These are phyloP conservation scores for Podospora pseudoanserina DNA, from an alignment of 495 filamentous ascomycete genomes.

Conservation along the genomic window DNA sequence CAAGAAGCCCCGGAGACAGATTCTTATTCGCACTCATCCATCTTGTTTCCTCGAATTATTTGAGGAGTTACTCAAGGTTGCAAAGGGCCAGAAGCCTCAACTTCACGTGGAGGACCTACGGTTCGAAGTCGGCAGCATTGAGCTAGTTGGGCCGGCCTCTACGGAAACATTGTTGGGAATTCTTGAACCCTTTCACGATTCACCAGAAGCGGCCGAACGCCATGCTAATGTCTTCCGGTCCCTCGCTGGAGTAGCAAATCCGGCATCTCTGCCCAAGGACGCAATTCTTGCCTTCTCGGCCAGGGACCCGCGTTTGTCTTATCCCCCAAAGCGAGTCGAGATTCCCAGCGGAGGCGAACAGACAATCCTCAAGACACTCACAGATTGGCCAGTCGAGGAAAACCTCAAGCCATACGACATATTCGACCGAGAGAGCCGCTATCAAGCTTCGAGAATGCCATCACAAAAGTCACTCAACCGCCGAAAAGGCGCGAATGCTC, in stretches of 20 bases:
- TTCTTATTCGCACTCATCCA: constrained; percentile 79
- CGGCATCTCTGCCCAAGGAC: constrained; percentile 68
- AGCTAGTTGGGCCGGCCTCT: constrained; percentile 77
- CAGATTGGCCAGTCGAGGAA: constrained; percentile 67
- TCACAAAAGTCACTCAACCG: constrained; percentile 84
- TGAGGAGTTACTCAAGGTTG: constrained; percentile 65
- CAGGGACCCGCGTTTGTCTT: constrained; percentile 74
- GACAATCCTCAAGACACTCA: constrained; percentile 51
- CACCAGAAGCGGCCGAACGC: constrained; percentile 31
- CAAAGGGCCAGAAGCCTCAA: constrained; percentile 66
- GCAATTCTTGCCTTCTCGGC: constrained; percentile 69
- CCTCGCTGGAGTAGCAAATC: constrained; percentile 68
- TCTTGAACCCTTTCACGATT: constrained; percentile 54
- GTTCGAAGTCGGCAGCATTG: constrained; percentile 92
- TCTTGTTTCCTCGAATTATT: constrained; percentile 84
- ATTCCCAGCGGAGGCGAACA: constrained; percentile 49
- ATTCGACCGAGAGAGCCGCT: constrained; percentile 65
- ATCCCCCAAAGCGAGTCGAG: constrained; percentile 56
- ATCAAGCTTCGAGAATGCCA: constrained; percentile 57
- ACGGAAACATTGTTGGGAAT: constrained; percentile 74
- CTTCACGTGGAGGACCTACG: constrained; percentile 84
- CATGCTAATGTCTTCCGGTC: constrained; percentile 59
- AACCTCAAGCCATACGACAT: constrained; percentile 52
- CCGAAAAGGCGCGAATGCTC: constrained; percentile 64
- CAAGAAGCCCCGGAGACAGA: constrained; percentile 49